Conservation (phyloP, 306 rosid genomes). For the Citrullus mucosospermus region DNA sequence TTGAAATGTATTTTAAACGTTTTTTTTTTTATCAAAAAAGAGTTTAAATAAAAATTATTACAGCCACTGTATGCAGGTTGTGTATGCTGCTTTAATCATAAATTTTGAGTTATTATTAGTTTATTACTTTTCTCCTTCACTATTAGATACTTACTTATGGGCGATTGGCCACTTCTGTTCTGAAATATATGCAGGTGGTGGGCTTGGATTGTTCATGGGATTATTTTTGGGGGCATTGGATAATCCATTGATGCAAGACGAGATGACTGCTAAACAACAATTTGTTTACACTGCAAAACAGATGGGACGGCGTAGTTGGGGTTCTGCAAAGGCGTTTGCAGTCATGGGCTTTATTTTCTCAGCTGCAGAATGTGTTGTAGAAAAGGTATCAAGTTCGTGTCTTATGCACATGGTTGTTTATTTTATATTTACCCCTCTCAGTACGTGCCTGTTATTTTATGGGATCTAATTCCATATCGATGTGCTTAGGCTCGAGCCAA, state of each 20-base stretch:
- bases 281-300: slow-evolving; percentile 69
- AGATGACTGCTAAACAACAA: slow-evolving; percentile 71
- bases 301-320: slow-evolving; percentile 87
- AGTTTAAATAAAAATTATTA: too few species aligned
- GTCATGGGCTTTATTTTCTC: slow-evolving; percentile 89
- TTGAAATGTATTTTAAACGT: too few species aligned
- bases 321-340: slow-evolving; percentile 89
- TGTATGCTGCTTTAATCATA: background rate
- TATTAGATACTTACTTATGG: background rate
- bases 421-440: background rate
- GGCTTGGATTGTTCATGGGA: slow-evolving; percentile 84
- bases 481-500: slow-evolving; percentile 65
- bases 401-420: background rate
- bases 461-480: slow-evolving; percentile 1
- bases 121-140: background rate
- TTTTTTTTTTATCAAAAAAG: too few species aligned
- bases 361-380: slow-evolving; percentile 89
- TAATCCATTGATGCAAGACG: slow-evolving; percentile 57
- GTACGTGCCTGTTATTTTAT: background rate
- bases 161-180: background rate
- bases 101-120: background rate
- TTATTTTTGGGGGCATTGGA: slow-evolving; percentile 75
- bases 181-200: slow-evolving; percentile 59
- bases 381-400: slow-evolving; percentile 38
- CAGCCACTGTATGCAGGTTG: background rate